These are phyloP conservation scores for Salix dunnii DNA, from an alignment of 345 rosid species.

Conservation along the genomic window DNA sequence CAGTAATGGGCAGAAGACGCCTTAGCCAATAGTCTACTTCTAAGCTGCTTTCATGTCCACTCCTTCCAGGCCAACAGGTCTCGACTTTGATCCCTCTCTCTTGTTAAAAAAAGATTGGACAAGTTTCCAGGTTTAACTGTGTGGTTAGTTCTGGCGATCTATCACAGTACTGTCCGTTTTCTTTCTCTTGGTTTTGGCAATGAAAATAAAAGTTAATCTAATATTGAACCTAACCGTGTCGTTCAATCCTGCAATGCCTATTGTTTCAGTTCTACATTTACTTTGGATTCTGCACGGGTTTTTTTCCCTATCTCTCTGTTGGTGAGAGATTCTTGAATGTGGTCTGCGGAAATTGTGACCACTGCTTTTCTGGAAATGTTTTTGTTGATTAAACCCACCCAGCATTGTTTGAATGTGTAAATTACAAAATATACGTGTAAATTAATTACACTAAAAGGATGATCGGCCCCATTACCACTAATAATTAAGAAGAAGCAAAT, in stretches of 20 bases:
- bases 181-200: not conserved
- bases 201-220: not conserved
- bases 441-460: too few species aligned
- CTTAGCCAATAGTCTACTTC: not conserved
- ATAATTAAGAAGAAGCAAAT: too few species aligned
- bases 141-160: not conserved
- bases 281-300: not conserved
- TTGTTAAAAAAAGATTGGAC: too few species aligned
- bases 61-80: not conserved
- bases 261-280: not conserved
- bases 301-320: not conserved
- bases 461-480: too few species aligned
- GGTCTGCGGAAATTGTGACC: not conserved
- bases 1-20: conserved; percentile 19
- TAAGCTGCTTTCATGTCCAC: not conserved
- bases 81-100: not conserved
- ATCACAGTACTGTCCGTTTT: not conserved
- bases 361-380: not conserved
- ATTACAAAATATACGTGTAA: too few species aligned
- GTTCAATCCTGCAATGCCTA: not conserved
- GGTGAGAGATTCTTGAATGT: not conserved
- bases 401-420: too few species aligned
- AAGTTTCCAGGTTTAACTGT: not conserved
- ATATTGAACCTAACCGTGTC: not conserved
- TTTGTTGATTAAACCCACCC: not conserved